Evolutionary conservation across 352 stramenopile species (phyloP).

Genomic region (Pythium dissotocum): DNA sequence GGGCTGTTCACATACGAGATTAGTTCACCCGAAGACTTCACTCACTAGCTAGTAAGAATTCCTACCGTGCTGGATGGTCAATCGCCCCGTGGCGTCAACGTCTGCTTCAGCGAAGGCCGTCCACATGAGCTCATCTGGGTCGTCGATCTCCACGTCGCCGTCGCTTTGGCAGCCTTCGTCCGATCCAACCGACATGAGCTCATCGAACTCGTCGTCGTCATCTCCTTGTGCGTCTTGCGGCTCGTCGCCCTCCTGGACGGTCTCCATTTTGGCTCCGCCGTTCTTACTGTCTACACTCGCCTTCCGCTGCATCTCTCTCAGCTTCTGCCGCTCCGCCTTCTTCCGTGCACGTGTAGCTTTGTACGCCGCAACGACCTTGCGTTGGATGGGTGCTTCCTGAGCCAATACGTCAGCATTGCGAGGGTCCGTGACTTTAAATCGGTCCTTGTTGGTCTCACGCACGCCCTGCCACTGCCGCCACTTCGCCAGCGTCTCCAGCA

Average conservation of each 20-base stretch:
- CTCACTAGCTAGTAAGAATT: too few species aligned
- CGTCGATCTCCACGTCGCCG: slow-evolving; percentile 50
- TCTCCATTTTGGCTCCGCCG: slow-evolving; percentile 51
- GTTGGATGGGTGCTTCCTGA: slow-evolving; percentile 54
- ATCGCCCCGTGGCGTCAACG: slow-evolving; percentile 31
- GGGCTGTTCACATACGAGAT: slow-evolving; percentile 35
- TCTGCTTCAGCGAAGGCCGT: slow-evolving; percentile 61
- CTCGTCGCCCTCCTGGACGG: slow-evolving; percentile 58
- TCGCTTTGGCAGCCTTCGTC: slow-evolving; percentile 44
- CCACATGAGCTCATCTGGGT: slow-evolving; percentile 67
- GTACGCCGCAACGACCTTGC: slow-evolving; percentile 66
- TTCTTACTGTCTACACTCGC: slow-evolving; percentile 16
- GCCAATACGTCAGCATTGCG: slow-evolving; percentile 49
- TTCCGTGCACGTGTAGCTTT: slow-evolving; percentile 63
- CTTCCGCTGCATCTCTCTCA: slow-evolving; percentile 46
- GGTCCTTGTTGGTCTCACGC: slow-evolving; percentile 62
- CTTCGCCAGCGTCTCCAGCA: slow-evolving; percentile 37
- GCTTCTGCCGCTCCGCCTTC: slow-evolving; percentile 61
- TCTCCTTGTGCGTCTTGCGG: slow-evolving; percentile 34
- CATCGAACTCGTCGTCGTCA: slow-evolving; percentile 44
- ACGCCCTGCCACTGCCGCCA: slow-evolving; percentile 56
- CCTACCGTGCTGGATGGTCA: slow-evolving; percentile 58
- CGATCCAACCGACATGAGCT: slow-evolving; percentile 47
- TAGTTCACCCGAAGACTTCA: not conserved
- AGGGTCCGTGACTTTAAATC: slow-evolving; percentile 65